Evolutionary conservation across 495 filamentous ascomycete species (phyloP), one percentile per base, ranked within the genome.

Genomic region (Xylaria castorea): DNA sequence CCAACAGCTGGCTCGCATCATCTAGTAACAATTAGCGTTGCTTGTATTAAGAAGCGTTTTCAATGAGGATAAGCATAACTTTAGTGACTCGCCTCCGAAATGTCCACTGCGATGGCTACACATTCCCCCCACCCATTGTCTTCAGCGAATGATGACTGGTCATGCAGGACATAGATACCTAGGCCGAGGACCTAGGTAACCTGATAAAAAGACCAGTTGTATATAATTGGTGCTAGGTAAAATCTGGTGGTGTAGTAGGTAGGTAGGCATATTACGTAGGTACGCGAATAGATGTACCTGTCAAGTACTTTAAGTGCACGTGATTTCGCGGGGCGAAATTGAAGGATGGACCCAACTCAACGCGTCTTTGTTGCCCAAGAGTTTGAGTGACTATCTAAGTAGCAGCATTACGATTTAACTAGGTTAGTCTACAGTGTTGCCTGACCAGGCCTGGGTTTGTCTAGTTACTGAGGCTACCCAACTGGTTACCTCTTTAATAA

Each of bases 281-380:
- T 51, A 51, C 46, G 2, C 46, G 20, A 20, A n/a, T 27, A 32
- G 25, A 30, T 32, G 58, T 36, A 38, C 34, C 32, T 53, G n/a
- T 27, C 20, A 51, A 2, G 42, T 42, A 32, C 65, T 55, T 42
- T 0, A 18, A 32, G 0, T 12, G 50, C 70, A 72, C 70, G 70
- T 72, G 70, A 72, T 51, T 72, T 67, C 70, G 70, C 70, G 70
- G 70, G 70, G 57, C 42, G 53, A 36, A 48, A 58, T 58, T 53
- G 7, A 25, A 42, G 60, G 61, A 53, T 58, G 66, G 34, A 1
- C 27, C 40, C 25, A 62, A 36, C 34, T 62, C n/a, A 36, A 70
- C 67, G 67, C 67, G 67, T 70, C 67, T 44, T 38, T 22, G 48
- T 48, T 50, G 8, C 63, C 40, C 14, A 5, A 46, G 22, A 65